Conservation (phyloP, 495 filamentous ascomycete genomes). For the Aspergillus carlsbadensis region DNA sequence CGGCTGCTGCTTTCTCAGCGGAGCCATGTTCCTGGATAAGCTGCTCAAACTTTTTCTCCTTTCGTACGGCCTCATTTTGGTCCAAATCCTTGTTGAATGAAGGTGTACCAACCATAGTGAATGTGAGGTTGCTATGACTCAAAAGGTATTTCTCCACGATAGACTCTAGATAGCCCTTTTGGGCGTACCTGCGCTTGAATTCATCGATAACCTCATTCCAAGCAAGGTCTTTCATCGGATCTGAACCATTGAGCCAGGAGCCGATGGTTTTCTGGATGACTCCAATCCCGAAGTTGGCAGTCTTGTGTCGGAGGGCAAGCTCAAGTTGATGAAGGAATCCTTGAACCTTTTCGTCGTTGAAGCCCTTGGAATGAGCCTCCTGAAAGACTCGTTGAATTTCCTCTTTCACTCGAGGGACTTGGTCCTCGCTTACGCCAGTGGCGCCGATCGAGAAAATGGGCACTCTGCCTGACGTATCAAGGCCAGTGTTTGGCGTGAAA, state of each 20-base stretch:
- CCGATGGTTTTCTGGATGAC: conserved; percentile 84
- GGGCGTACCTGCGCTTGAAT: conserved; percentile 70
- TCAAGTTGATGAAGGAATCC: conserved; percentile 93
- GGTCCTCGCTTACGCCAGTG: conserved; percentile 75
- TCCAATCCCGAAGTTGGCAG: conserved; percentile 87
- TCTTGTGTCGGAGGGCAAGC: conserved; percentile 88
- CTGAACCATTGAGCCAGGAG: conserved; percentile 90
- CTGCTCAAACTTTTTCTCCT: conserved; percentile 67
- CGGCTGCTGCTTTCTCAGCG: conserved; percentile 64
- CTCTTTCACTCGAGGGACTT: conserved; percentile 73
- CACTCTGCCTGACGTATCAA: conserved; percentile 70
- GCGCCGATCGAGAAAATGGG: conserved; percentile 89
- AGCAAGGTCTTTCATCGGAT: conserved; percentile 84
- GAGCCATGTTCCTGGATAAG: conserved; percentile 66
- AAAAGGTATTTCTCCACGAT: conserved; percentile 87
- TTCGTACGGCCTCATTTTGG: conserved; percentile 70
- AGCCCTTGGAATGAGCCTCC: conserved; percentile 67
- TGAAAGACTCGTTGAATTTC: conserved; percentile 67
- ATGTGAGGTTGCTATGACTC: conserved; percentile 81
- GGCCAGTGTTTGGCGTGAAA: conserved; percentile 91
- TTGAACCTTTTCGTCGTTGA: conserved; percentile 85
- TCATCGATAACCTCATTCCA: conserved; percentile 84
- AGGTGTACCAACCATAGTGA: conserved; percentile 87
- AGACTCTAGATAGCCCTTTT: conserved; percentile 77
- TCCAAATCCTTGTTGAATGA: conserved; percentile 71